Base-by-base conservation (phyloP, 2,329 filamentous ascomycete genomes). In the Colletotrichum sp. region DNA sequence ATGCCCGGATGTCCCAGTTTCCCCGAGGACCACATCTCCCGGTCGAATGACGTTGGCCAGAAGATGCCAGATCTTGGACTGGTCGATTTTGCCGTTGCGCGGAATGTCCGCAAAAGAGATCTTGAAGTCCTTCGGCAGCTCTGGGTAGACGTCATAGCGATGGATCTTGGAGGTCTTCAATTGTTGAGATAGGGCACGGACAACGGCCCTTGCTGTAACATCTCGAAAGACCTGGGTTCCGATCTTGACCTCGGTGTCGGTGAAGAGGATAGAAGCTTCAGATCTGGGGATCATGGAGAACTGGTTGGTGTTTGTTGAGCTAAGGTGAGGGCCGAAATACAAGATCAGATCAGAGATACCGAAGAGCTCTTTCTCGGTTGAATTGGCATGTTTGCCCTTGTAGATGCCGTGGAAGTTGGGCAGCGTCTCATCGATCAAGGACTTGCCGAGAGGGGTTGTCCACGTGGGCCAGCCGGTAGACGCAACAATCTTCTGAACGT, bases 1-100 rank as follows among this genome's bases (percentile, higher is more conserved):
- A 75, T 90, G 90, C 15, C 87, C 86, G 1, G 90, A 85, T 5
- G 91, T 93, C 7, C 91, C 91, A 0, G 91, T 91, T 80, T 92
- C 91, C 6, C 87, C 88, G 60, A 92, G 84, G 18, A 93, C 79
- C 52, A 92, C 88, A 79, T 93, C 91, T 7, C 88, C 88, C 3
- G 87, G 82, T 12, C 83, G 84, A 75, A 92, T 28, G 15, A 70
- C 24, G 5, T 55, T 73, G 2, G 71, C 30, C 8, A 24, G 24
- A 9, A 73, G 71, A 55, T 84, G 84, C 87, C 87, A 92, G 71
- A 90, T 85, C 62, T 85, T 86, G 36, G 87, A 86, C 63, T 90
- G 88, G 6, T 87, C 86, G 21, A 91, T 88, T 4, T 83, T 81
- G 6, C 83, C 82, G 13, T 85, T 69, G 1, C 69, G 69, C 2